phyloP scores from a whole-genome alignment of 2,329 filamentous ascomycete species.

The Arthrobotrys conoides region DNA sequence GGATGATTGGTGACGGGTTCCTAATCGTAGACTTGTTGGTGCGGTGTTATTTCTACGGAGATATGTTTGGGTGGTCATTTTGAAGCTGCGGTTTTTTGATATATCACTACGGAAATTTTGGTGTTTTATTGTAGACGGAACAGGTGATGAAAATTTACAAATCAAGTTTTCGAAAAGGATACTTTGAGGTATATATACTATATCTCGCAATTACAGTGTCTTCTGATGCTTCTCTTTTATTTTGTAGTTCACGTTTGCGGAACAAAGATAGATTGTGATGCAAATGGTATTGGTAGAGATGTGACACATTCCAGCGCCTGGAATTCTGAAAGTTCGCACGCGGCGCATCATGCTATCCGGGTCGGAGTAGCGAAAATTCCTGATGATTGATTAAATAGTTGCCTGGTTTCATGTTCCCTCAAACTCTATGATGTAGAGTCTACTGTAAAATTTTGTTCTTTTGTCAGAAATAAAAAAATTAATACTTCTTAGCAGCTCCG shows the following conservation, averaged over 20 bases:
- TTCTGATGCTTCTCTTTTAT: background rate
- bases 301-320: conserved; percentile 23
- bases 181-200: background rate
- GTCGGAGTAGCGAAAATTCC: conserved; percentile 27
- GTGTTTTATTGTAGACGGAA: background rate
- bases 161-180: background rate
- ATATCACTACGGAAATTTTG: no score
- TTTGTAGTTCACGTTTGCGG: conserved; percentile 14
- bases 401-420: conserved; percentile 13
- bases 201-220: background rate
- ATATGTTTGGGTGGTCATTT: conserved; percentile 7
- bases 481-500: conserved; percentile 16
- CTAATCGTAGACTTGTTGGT: conserved; percentile 3
- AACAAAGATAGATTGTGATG: background rate
- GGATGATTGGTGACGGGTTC: conserved; percentile 24
- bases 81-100: background rate
- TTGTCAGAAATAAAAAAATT: background rate
- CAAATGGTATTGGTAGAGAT: conserved; percentile 26
- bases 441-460: no score
- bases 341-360: conserved; percentile 19
- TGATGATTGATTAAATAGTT: conserved; percentile 10
- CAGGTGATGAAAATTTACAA: background rate
- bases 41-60: conserved; percentile 14
- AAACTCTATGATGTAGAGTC: background rate
- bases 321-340: conserved; percentile 26